A percentile compares a stretch with the other conserved stretches of the same genome.
Conservation (phyloP, 208 protist genomes). For the Trypanosoma conorhini region DNA sequence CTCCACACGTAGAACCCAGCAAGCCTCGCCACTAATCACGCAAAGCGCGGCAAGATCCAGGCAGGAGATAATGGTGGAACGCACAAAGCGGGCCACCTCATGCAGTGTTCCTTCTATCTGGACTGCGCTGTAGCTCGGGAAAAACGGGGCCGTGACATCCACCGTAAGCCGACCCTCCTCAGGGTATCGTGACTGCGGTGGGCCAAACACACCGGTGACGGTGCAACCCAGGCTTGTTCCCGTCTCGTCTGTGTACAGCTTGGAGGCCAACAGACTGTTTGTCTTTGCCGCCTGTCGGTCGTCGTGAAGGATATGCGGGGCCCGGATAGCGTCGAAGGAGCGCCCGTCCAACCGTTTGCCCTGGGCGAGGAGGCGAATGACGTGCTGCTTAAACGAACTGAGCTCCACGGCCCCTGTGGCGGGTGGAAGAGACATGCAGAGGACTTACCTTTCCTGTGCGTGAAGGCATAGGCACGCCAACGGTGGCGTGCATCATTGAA, state of each 20-base stretch:
- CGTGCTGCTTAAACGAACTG: conserved; percentile 56
- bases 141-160: conserved; percentile 66
- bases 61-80: conserved; percentile 49
- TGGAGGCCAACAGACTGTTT: conserved; percentile 49
- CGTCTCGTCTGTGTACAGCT: conserved; percentile 73
- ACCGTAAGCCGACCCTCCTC: conserved; percentile 73
- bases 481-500: background rate
- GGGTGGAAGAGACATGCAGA: conserved; percentile 64
- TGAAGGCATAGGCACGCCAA: background rate
- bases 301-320: conserved; percentile 58
- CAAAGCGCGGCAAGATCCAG: conserved; percentile 57
- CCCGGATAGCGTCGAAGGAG: conserved; percentile 40
- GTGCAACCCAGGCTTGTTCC: conserved; percentile 60
- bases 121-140: conserved; percentile 28
- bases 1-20: conserved; percentile 78
- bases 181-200: conserved; percentile 46
- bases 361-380: conserved; percentile 37
- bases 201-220: conserved; percentile 76
- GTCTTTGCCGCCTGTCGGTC: background rate
- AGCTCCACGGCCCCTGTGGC: conserved; percentile 81
- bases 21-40: conserved; percentile 72
- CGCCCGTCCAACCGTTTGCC: conserved; percentile 63
- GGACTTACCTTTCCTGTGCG: background rate
- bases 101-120: conserved; percentile 53
- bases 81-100: conserved; percentile 74